Evolutionary conservation across 495 filamentous ascomycete genomes (phyloP).

Genomic region (Annulohypoxylon nitens): DNA sequence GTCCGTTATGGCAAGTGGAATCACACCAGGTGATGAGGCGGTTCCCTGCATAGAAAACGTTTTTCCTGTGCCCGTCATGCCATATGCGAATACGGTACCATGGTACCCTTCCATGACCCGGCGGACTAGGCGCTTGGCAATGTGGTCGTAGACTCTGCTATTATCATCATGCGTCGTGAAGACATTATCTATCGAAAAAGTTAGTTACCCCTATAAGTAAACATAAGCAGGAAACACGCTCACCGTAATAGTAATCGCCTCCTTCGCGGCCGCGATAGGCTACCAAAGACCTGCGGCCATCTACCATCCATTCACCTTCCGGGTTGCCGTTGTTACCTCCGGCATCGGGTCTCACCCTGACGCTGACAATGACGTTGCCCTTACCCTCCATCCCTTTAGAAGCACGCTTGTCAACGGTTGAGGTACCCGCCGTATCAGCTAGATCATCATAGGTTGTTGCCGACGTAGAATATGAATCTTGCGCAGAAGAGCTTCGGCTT

Average conservation of each 20-base stretch:
- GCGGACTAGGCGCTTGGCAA: constrained; percentile 91
- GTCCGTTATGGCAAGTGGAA: constrained; percentile 96
- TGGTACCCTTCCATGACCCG: constrained; percentile 99
- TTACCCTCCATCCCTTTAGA: constrained; percentile 74
- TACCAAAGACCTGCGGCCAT: constrained; percentile 84
- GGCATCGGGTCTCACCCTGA: constrained; percentile 89
- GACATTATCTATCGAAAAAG: constrained; percentile 80
- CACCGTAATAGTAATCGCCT: constrained; percentile 94
- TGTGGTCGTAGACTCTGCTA: constrained; percentile 91
- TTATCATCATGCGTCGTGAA: constrained; percentile 94
- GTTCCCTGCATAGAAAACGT: constrained; percentile 99
- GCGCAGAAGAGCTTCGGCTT: constrained; percentile 88
- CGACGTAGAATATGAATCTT: constrained; percentile 90
- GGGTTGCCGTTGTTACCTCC: constrained; percentile 66
- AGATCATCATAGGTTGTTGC: constrained; percentile 87
- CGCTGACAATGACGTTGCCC: constrained; percentile 96
- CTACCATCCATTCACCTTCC: constrained; percentile 92
- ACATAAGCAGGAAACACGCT: constrained; percentile 42
- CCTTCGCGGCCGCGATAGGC: constrained; percentile 88
- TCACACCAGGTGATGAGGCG: constrained; percentile 95
- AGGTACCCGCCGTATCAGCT: constrained; percentile 61
- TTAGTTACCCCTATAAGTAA: constrained; percentile 28
- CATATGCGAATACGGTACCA: constrained; percentile 98
- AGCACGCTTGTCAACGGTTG: constrained; percentile 56
- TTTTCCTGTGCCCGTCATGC: constrained; percentile 99